These are phyloP conservation scores for Galeopsis tetrahit DNA, from an alignment of 257 asterid species.

Conservation along the genomic window DNA sequence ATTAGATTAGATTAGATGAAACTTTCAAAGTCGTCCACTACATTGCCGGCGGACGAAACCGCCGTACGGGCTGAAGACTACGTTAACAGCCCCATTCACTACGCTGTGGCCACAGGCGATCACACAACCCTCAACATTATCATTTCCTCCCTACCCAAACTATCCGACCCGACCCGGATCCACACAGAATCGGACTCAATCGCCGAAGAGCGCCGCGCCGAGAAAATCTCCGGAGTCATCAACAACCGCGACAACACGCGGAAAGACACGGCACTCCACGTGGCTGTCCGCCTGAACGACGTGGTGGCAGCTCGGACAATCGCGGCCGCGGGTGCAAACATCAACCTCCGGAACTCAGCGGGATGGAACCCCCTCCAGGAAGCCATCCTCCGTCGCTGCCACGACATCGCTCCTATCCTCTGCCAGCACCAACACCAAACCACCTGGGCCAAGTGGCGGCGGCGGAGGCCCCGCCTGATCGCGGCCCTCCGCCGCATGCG, in stretches of 20 bases:
- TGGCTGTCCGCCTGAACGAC: constrained; percentile 86
- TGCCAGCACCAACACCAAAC: constrained; percentile 70
- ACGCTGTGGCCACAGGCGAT: constrained; percentile 72
- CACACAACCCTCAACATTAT: constrained; percentile 59
- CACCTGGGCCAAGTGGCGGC: constrained; percentile 91
- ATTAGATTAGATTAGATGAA: neutral
- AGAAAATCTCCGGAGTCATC: constrained; percentile 55
- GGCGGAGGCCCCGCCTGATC: constrained; percentile 81
- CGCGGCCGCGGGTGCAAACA: constrained; percentile 76
- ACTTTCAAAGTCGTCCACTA: constrained; percentile 43
- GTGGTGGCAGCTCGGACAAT: constrained; percentile 58
- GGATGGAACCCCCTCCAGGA: constrained; percentile 93
- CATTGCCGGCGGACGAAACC: constrained; percentile 44
- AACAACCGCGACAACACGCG: constrained; percentile 80
- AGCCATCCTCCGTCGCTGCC: constrained; percentile 71
- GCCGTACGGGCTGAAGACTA: constrained; percentile 63
- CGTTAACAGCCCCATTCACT: constrained; percentile 73
- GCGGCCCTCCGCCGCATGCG: constrained; percentile 84
- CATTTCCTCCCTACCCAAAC: constrained; percentile 57
- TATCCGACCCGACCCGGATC: constrained; percentile 48
- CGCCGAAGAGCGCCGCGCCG: constrained; percentile 59
- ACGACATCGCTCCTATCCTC: constrained; percentile 58
- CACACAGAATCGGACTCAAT: constrained; percentile 65
- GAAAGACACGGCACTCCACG: constrained; percentile 82
- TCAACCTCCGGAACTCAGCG: constrained; percentile 73